phyloP scores from a whole-genome alignment of 73 alveolate species.

The Paramecium sexaurelia region DNA sequence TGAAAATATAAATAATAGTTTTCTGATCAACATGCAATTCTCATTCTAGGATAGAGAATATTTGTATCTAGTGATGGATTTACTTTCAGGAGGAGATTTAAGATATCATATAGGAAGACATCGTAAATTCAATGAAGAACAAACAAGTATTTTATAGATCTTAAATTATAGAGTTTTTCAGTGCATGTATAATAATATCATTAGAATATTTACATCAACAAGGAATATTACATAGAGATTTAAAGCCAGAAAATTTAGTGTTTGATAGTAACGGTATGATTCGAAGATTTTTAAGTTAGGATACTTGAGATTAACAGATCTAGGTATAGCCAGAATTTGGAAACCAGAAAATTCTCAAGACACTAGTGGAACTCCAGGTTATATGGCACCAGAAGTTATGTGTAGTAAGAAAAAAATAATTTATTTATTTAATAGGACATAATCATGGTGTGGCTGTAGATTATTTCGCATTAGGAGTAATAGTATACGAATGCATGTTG shows the following conservation, averaged over 20 bases:
- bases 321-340: conserved; percentile 92
- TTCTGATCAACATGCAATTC: conserved; percentile 89
- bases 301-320: conserved; percentile 88
- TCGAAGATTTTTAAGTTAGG: conserved; percentile 72
- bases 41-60: conserved; percentile 95
- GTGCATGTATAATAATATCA: conserved; percentile 93
- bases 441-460: conserved; percentile 94
- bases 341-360: conserved; percentile 91
- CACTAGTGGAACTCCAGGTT: conserved; percentile 98
- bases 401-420: conserved; percentile 69
- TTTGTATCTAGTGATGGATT: conserved; percentile 91
- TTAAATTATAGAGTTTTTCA: conserved; percentile 76
- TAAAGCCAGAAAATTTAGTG: conserved; percentile 97
- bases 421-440: conserved; percentile 71
- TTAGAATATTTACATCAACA: conserved; percentile 93
- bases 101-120: conserved; percentile 89
- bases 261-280: conserved; percentile 72
- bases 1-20: conserved; percentile 64
- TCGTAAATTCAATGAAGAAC: conserved; percentile 88
- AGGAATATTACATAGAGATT: conserved; percentile 95
- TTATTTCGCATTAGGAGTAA: conserved; percentile 95
- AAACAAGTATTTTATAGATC: conserved; percentile 76
- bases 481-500: conserved; percentile 95
- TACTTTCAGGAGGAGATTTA: conserved; percentile 95
- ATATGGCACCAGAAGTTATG: conserved; percentile 90